Evolutionary conservation across 78 protist genomes (phyloP), one percentile per base, ranked within the genome.

Genomic region (Chrysochromulina tobinii): DNA sequence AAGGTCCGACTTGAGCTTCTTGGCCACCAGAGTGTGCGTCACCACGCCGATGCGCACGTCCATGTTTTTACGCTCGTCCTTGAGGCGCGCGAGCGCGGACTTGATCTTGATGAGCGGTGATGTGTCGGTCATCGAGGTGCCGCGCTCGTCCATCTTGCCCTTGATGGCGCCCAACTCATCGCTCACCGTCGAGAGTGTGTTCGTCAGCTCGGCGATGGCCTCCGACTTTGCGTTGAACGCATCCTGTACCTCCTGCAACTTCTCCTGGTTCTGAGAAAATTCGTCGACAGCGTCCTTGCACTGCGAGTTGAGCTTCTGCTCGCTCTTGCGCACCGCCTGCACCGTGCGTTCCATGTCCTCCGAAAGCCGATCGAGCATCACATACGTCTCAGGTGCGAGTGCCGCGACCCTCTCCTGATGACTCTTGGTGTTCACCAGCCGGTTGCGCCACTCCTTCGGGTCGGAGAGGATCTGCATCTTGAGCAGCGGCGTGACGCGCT

Each of bases 391-490:
- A 2, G 83, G 83, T 57, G 83, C 57, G 12, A 75, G 83, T 57
- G 8, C n/a, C 25, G 12, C 14, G 14, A 75, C 27, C 57, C 14
- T 75, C 57, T 38, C 23, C 57, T 75, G 83, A 57, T 75, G 83
- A 4, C 25, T 17, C 83, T 75, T 75, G 2, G 83, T 75, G 57
- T 50, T 38, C 20, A 75, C 83, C 9, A 75, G 83, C 23, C 83
- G 12, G 23, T 75, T 61, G 77, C 89, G 89, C 89, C 89, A 85
- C 69, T 85, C 89, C 89, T 85, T 85, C 27, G n/a, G n/a, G 75
- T 85, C 89, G 14, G 77, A 61, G 15, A 48, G n/a, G 48, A n/a
- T 57, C 83, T 75, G 51, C 54, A 83, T 21, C 75, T 85, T 85
- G 77, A 85, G 75, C 59, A 61, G 69, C 27, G 89, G 89, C 59